phyloP scores from a whole-genome alignment of 768 basidiomycete genomes.

The Russula sp. region DNA sequence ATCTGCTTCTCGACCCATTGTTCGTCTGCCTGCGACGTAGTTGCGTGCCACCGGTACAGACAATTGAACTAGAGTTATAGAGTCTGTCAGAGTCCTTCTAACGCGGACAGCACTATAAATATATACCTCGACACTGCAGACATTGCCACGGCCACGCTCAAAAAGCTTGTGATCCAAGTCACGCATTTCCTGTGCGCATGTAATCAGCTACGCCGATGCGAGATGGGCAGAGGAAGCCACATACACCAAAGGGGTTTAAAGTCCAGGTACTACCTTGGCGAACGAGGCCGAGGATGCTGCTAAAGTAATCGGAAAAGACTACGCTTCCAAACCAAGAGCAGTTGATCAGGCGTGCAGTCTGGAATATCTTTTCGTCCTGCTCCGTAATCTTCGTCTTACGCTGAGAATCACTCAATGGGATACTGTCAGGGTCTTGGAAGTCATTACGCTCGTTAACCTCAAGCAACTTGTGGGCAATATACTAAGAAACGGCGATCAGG shows the following conservation, averaged over 20 bases:
- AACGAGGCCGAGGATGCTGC: constrained; percentile 71
- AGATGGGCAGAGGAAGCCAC: constrained; percentile 22
- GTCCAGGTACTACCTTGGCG: constrained; percentile 73
- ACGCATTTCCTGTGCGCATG: constrained; percentile 52
- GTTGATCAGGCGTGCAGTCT: constrained; percentile 72
- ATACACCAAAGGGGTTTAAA: constrained; percentile 63
- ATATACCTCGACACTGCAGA: constrained; percentile 71
- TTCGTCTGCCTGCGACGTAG: constrained; percentile 66
- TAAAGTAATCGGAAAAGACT: constrained; percentile 83
- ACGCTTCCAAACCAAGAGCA: constrained; percentile 74
- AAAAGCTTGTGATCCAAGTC: constrained; percentile 56
- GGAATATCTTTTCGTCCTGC: constrained; percentile 61
- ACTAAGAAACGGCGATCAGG: constrained; percentile 38
- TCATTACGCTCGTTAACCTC: constrained; percentile 75
- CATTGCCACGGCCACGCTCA: constrained; percentile 76
- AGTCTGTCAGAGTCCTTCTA: background rate
- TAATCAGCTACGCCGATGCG: background rate
- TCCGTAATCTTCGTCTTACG: constrained; percentile 32
- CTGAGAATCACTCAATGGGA: constrained; percentile 30
- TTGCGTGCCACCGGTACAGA: constrained; percentile 83
- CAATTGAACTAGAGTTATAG: constrained; percentile 62
- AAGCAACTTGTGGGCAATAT: constrained; percentile 69
- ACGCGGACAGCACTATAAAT: background rate
- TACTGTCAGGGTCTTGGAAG: constrained; percentile 48
- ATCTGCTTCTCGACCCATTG: constrained; percentile 56